Evolutionary conservation across 495 filamentous ascomycete species (phyloP).

Genomic region (Extremus antarcticus): DNA sequence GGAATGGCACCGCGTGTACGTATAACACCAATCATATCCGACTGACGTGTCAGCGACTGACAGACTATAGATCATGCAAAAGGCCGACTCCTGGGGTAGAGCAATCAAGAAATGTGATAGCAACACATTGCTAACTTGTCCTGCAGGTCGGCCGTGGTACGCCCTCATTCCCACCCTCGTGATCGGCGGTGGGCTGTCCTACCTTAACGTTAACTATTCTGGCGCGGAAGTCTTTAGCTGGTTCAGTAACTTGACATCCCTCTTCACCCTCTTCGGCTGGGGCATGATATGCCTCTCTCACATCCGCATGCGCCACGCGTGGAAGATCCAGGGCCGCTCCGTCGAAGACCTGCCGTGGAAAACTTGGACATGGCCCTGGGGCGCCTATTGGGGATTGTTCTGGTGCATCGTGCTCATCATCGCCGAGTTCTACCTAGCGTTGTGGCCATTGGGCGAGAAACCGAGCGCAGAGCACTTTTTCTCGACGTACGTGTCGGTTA

Average conservation of each 20-base stretch:
- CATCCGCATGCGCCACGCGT: slow-evolving; percentile 24
- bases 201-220: background rate
- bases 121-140: too few relatives aligned
- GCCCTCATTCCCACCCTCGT: background rate
- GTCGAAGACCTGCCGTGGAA: slow-evolving; percentile 21
- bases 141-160: background rate
- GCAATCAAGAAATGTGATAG: too few relatives aligned
- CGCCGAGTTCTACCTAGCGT: slow-evolving; percentile 21
- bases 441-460: slow-evolving; percentile 17
- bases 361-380: slow-evolving; percentile 24
- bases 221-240: background rate
- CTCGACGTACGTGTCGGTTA: slow-evolving; percentile 20
- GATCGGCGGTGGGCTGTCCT: background rate
- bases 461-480: slow-evolving; percentile 19
- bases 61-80: too few relatives aligned
- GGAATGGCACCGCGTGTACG: background rate
- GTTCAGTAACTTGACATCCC: background rate
- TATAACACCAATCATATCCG: background rate
- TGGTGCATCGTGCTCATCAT: slow-evolving; percentile 25
- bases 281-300: slow-evolving; percentile 26
- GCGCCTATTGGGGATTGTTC: slow-evolving; percentile 21
- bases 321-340: slow-evolving; percentile 19
- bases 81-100: background rate
- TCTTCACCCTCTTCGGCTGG: slow-evolving; percentile 7
- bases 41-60: background rate